Conservation (phyloP, 1,284 basidiomycete species). For the Rhodotorula sp. region DNA sequence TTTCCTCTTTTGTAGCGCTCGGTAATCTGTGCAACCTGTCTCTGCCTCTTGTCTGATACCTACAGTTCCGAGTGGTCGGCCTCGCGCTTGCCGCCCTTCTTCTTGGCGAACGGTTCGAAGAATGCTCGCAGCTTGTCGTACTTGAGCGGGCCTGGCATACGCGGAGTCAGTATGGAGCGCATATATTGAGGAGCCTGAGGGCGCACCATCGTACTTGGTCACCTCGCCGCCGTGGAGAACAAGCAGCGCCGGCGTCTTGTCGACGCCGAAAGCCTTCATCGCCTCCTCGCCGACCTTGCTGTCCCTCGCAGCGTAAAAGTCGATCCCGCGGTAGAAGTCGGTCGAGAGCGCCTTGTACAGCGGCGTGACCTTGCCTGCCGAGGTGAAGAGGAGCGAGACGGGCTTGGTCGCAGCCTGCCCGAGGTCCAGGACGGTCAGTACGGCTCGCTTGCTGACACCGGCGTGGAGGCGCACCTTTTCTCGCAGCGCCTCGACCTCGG, state of each 20-base stretch:
- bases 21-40: background rate
- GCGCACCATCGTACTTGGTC: constrained; percentile 34
- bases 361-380: constrained; percentile 41
- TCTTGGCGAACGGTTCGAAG: constrained; percentile 21
- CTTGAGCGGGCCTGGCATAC: constrained; percentile 34
- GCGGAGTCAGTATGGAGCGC: too few species aligned
- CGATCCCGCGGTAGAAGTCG: constrained; percentile 40
- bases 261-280: constrained; percentile 33
- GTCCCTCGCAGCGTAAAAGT: constrained; percentile 44
- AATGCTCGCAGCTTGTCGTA: constrained; percentile 37
- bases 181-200: background rate
- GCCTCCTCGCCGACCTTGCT: constrained; percentile 31
- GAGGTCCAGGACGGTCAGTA: too few species aligned
- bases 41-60: background rate
- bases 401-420: constrained; percentile 36
- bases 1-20: too few species aligned
- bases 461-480: constrained; percentile 13
- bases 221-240: constrained; percentile 25
- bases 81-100: constrained; percentile 4
- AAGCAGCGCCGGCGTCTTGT: constrained; percentile 36
- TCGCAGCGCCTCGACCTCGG: constrained; percentile 37
- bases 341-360: constrained; percentile 48
- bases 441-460: background rate
- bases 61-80: constrained; percentile 30
- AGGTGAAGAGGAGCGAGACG: constrained; percentile 44